A percentile compares a stretch with the other conserved stretches of the same genome.
Evolutionary conservation across 495 filamentous ascomycete genomes (phyloP).

Genomic region (Hypoxylon cercidicola): DNA sequence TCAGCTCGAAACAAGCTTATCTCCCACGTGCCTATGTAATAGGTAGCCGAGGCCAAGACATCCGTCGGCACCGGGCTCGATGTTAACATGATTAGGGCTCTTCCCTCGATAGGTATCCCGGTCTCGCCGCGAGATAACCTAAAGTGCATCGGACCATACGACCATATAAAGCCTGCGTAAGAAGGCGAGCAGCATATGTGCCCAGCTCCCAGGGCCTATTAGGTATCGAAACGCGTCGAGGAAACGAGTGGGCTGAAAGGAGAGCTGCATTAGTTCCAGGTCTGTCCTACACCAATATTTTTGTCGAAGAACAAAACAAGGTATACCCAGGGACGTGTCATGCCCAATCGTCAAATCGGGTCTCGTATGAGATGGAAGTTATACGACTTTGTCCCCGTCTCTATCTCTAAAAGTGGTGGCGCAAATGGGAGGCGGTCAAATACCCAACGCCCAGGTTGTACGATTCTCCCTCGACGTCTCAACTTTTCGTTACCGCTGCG

Average conservation of each 20-base stretch:
- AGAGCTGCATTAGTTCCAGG: constrained; percentile 20
- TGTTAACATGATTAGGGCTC: too few species aligned
- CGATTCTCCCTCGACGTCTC: constrained; percentile 1
- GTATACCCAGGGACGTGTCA: constrained; percentile 19
- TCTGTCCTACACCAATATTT: constrained; percentile 9
- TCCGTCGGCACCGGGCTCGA: too few species aligned
- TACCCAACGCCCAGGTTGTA: background rate
- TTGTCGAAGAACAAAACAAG: constrained; percentile 8
- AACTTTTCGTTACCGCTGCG: background rate
- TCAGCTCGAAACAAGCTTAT: too few species aligned
- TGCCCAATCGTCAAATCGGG: constrained; percentile 7
- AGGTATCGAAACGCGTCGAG: background rate
- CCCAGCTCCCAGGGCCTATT: background rate
- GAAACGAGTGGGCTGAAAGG: constrained; percentile 18
- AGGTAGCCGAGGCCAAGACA: too few species aligned
- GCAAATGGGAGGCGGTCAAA: constrained; percentile 13
- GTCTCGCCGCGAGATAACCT: too few species aligned
- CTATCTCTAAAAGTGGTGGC: constrained; percentile 3
- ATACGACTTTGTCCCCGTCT: background rate
- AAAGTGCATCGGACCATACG: too few species aligned
- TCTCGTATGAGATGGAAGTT: constrained; percentile 23
- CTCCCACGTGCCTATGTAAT: too few species aligned
- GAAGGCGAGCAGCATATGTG: constrained; percentile 18
- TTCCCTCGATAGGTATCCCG: too few species aligned
- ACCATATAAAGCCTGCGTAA: background rate